Evolutionary conservation across 2,329 filamentous ascomycete genomes (phyloP).

Genomic region (Cladophialophora exuberans): DNA sequence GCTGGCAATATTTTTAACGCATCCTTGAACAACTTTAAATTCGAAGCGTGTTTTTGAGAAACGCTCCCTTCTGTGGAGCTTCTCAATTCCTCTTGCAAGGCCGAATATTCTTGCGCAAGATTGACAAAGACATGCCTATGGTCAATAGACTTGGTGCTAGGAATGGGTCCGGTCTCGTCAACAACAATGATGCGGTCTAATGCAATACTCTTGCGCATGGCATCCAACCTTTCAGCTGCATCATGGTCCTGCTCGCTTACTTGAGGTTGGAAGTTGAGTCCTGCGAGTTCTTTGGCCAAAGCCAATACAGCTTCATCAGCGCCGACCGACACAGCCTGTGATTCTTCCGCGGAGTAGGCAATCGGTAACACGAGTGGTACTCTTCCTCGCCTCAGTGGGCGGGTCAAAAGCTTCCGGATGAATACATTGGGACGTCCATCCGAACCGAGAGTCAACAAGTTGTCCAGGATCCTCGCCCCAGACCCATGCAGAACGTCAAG

Average conservation of each 20-base stretch:
- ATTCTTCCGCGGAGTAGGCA: conserved; percentile 59
- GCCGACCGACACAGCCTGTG: conserved; percentile 52
- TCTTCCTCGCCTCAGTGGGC: conserved; percentile 67
- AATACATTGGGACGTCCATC: conserved; percentile 42
- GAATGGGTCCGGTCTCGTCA: conserved; percentile 84
- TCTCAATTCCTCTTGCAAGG: conserved; percentile 66
- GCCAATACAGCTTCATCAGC: conserved; percentile 73
- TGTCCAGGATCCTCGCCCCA: conserved; percentile 70
- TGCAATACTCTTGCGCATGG: conserved; percentile 57
- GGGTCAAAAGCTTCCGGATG: conserved; percentile 60
- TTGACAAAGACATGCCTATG: conserved; percentile 87
- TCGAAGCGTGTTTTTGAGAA: conserved; percentile 29
- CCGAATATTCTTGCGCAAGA: conserved; percentile 82
- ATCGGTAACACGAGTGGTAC: conserved; percentile 72
- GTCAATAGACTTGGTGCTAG: conserved; percentile 43
- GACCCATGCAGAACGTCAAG: conserved; percentile 71
- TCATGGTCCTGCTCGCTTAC: conserved; percentile 49
- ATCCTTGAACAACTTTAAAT: conserved; percentile 68
- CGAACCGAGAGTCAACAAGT: conserved; percentile 50
- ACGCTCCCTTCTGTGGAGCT: conserved; percentile 35
- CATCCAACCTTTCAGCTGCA: conserved; percentile 44
- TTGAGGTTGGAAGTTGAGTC: conserved; percentile 57
- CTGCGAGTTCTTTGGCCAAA: conserved; percentile 74
- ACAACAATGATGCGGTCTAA: conserved; percentile 88
- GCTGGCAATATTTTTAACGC: conserved; percentile 77